Conservation (phyloP, 169 alveolate genomes). For the Ichthyophthirius multifiliis region DNA sequence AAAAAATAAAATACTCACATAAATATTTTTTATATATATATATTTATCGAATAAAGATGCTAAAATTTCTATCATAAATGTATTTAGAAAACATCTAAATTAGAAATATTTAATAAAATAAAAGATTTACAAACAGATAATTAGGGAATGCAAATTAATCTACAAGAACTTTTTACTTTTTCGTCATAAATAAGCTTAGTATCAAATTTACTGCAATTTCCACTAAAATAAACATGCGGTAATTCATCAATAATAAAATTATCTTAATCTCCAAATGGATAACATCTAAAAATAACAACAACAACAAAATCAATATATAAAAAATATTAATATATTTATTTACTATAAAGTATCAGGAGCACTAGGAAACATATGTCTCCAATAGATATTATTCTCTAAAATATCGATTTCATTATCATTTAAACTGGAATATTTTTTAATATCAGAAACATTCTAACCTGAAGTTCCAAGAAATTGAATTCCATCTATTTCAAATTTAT, state of each 20-base stretch:
- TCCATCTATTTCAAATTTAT: background rate
- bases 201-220: background rate
- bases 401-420: background rate
- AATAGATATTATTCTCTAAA: background rate
- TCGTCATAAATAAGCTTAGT: background rate
- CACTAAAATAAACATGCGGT: background rate
- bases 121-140: background rate
- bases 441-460: background rate
- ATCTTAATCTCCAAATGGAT: background rate
- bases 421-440: background rate
- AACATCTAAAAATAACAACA: background rate
- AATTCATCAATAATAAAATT: background rate
- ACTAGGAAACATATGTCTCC: background rate
- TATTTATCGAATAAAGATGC: too few relatives aligned
- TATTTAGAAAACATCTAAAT: background rate
- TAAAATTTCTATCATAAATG: background rate
- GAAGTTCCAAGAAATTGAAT: background rate
- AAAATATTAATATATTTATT: background rate
- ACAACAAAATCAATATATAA: background rate
- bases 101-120: background rate
- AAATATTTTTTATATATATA: too few relatives aligned
- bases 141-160: background rate
- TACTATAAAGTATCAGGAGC: slow-evolving; percentile 9
- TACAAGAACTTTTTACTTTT: background rate
- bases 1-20: too few relatives aligned